A percentile compares a stretch with the other conserved stretches of the same genome.
phyloP scores from a whole-genome alignment of 352 stramenopile species.

The Stramenopiles sp. region DNA sequence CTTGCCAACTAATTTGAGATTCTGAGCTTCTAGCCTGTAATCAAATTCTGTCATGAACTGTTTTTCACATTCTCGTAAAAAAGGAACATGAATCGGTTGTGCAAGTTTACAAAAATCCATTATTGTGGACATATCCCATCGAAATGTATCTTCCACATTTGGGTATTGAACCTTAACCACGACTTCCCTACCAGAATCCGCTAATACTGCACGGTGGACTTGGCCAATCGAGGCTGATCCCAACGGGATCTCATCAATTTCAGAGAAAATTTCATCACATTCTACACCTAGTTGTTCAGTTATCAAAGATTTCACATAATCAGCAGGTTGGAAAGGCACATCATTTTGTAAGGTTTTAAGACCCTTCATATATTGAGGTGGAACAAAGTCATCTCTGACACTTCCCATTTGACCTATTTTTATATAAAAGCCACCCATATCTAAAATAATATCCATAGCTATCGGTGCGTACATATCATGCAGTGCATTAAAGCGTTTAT shows the following conservation, averaged over 20 bases:
- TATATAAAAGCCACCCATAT: slow-evolving; percentile 62
- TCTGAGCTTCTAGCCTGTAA: slow-evolving; percentile 70
- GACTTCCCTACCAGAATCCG: slow-evolving; percentile 39
- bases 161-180: slow-evolving; percentile 78
- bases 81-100: slow-evolving; percentile 72
- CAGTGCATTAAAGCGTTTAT: slow-evolving; percentile 42
- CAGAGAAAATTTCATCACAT: slow-evolving; percentile 33
- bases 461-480: slow-evolving; percentile 47
- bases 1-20: slow-evolving; percentile 53
- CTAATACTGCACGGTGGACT: slow-evolving; percentile 45
- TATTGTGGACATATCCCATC: slow-evolving; percentile 84
- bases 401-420: slow-evolving; percentile 55
- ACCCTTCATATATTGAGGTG: slow-evolving; percentile 48
- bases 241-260: slow-evolving; percentile 43
- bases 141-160: slow-evolving; percentile 72
- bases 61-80: slow-evolving; percentile 80
- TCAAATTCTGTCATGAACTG: slow-evolving; percentile 96
- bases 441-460: slow-evolving; percentile 51
- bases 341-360: slow-evolving; percentile 50
- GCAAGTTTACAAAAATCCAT: slow-evolving; percentile 82
- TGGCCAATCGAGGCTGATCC: slow-evolving; percentile 55
- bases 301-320: slow-evolving; percentile 48
- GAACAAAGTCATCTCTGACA: slow-evolving; percentile 48
- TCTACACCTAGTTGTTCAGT: slow-evolving; percentile 42
- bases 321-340: slow-evolving; percentile 42